These are phyloP conservation scores for Magnaporthiopsis incrustans DNA, from an alignment of 2,329 filamentous ascomycete species.

Conservation along the genomic window DNA sequence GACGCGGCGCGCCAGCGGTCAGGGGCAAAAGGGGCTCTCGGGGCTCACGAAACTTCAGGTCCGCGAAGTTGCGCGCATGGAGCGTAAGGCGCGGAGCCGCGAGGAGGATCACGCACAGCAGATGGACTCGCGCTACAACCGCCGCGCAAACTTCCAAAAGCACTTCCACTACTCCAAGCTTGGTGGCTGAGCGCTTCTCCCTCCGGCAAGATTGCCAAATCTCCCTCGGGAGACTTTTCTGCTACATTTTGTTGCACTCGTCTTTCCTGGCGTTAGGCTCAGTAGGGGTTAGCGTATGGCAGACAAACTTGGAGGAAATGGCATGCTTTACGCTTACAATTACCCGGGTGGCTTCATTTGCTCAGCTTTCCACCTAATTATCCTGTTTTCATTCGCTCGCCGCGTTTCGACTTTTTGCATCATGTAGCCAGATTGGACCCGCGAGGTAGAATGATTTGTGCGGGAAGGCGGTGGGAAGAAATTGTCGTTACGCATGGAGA, in stretches of 20 bases:
- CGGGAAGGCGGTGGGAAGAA: not conserved
- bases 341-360: not conserved
- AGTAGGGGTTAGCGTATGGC: not conserved
- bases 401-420: not conserved
- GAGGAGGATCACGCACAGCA: slow-evolving; percentile 53
- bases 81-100: slow-evolving; percentile 61
- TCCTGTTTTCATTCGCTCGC: too few species aligned
- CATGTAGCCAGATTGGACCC: too few species aligned
- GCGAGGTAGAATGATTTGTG: not conserved
- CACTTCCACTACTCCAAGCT: slow-evolving; percentile 40
- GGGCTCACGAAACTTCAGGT: slow-evolving; percentile 72
- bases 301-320: not conserved
- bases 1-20: slow-evolving; percentile 62
- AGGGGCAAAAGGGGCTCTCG: slow-evolving; percentile 73
- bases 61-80: slow-evolving; percentile 54
- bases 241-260: not conserved
- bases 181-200: slow-evolving; percentile 2
- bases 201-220: not conserved
- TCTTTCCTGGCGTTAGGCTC: not conserved
- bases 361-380: not conserved
- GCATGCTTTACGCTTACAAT: not conserved
- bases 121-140: slow-evolving; percentile 64
- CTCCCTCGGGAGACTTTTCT: not conserved
- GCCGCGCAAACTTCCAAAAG: slow-evolving; percentile 66
- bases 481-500: not conserved